phyloP scores from a whole-genome alignment of 345 rosid genomes.

The Ceriops tagal region DNA sequence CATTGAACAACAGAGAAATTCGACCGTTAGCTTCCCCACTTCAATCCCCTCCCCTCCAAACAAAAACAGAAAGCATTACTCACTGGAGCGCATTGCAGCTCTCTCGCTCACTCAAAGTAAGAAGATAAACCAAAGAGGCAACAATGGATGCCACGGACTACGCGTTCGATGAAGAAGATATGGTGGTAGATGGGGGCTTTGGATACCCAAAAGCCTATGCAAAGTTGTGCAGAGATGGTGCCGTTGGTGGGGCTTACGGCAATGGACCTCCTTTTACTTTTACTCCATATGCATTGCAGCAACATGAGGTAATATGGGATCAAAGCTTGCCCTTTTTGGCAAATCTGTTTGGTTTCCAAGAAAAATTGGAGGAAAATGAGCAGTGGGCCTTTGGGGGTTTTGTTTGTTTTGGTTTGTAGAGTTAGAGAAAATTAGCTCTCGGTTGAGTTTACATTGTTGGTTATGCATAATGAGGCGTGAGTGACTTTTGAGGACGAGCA shows the following conservation, averaged over 20 bases:
- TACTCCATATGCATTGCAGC: constrained; percentile 54
- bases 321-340: not conserved
- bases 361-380: constrained; percentile 8
- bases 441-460: not conserved
- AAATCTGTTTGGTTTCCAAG: constrained; percentile 10
- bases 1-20: constrained; percentile 13
- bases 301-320: constrained; percentile 45
- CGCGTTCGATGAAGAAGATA: constrained; percentile 50
- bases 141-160: constrained; percentile 38
- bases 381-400: not conserved
- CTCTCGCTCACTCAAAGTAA: not conserved
- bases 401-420: not conserved
- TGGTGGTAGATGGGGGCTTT: constrained; percentile 54
- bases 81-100: not conserved
- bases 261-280: constrained; percentile 78
- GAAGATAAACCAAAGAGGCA: not conserved
- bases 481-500: too few relatives aligned
- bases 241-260: constrained; percentile 29
- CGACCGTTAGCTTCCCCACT: constrained; percentile 22
- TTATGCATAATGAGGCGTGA: too few relatives aligned
- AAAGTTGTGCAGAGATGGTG: constrained; percentile 53
- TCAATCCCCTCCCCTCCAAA: not conserved
- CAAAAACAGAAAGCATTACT: not conserved
- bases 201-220: constrained; percentile 83
- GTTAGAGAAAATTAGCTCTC: not conserved